A percentile compares a stretch with the other conserved stretches of the same genome.
Evolutionary conservation across 2,329 filamentous ascomycete genomes (phyloP).

Genomic region (Neobulgaria alba): DNA sequence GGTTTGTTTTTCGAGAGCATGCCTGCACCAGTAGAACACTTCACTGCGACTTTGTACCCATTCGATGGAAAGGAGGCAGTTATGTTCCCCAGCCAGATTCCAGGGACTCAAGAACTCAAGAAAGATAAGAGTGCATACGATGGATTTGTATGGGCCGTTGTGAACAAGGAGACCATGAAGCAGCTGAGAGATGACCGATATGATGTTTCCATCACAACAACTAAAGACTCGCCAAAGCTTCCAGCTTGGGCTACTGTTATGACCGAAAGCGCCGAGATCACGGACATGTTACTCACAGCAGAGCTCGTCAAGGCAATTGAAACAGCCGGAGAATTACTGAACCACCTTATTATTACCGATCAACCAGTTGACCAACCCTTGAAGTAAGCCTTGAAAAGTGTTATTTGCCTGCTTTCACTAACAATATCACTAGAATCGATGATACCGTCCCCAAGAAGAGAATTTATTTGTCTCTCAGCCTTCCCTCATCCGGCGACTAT

Average conservation of each 20-base stretch:
- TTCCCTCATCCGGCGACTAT: slow-evolving; percentile 59
- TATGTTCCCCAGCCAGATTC: slow-evolving; percentile 56
- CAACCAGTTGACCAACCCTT: slow-evolving; percentile 80
- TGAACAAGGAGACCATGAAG: slow-evolving; percentile 94
- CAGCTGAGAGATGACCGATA: slow-evolving; percentile 84
- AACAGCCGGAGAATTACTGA: slow-evolving; percentile 69
- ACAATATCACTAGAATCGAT: slow-evolving; percentile 52
- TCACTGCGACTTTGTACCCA: slow-evolving; percentile 72
- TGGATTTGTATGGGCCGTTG: slow-evolving; percentile 87
- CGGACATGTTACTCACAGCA: slow-evolving; percentile 75
- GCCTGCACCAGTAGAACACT: slow-evolving; percentile 56
- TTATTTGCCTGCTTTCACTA: slow-evolving; percentile 15
- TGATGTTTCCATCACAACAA: slow-evolving; percentile 84
- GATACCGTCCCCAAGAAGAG: slow-evolving; percentile 83
- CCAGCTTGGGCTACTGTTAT: slow-evolving; percentile 87
- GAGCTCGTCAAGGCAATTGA: slow-evolving; percentile 76
- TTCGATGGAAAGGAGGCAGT: slow-evolving; percentile 88
- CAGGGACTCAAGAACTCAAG: slow-evolving; percentile 48
- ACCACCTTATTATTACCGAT: slow-evolving; percentile 83
- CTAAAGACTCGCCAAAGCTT: slow-evolving; percentile 86
- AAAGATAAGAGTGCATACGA: slow-evolving; percentile 66
- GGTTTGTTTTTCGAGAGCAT: slow-evolving; percentile 76
- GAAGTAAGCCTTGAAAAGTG: too few relatives aligned
- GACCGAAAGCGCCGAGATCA: slow-evolving; percentile 95
- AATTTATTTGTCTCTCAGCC: slow-evolving; percentile 64